Percentiles rank a stretch among this genome's conserved stretches.
Conservation (phyloP, 1,139 yeast genomes). For the Yueomyces sp. region DNA sequence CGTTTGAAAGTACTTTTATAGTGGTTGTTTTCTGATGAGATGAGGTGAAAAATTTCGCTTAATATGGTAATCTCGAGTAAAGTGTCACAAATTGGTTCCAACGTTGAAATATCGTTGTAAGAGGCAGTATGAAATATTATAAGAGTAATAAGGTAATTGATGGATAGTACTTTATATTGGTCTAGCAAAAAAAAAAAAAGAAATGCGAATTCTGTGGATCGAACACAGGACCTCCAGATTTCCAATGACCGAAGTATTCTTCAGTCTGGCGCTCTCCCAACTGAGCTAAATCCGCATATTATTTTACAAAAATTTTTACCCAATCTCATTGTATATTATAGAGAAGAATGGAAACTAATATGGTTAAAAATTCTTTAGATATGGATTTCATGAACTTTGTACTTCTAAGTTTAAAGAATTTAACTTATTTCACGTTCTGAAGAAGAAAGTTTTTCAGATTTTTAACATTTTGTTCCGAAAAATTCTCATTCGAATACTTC, state of each 20-base stretch:
- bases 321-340: no score
- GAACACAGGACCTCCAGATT: conserved; percentile 62
- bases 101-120: background rate
- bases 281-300: conserved; percentile 20
- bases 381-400: no score
- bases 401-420: no score
- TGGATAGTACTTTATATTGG: background rate
- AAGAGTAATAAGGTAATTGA: background rate
- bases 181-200: background rate
- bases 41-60: no score
- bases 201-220: conserved; percentile 79
- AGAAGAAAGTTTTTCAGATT: no score
- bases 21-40: no score
- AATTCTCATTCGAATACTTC: no score
- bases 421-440: no score
- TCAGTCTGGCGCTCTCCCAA: conserved; percentile 24
- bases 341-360: no score
- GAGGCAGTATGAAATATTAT: background rate
- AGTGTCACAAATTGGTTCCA: background rate
- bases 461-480: no score
- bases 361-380: no score
- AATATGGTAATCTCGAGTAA: background rate
- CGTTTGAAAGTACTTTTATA: no score
- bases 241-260: conserved; percentile 11
- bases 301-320: background rate